Percentiles rank a stretch among this genome's conserved stretches.
Conservation (phyloP, 495 filamentous ascomycete species). For the Trichocladium antarcticum region DNA sequence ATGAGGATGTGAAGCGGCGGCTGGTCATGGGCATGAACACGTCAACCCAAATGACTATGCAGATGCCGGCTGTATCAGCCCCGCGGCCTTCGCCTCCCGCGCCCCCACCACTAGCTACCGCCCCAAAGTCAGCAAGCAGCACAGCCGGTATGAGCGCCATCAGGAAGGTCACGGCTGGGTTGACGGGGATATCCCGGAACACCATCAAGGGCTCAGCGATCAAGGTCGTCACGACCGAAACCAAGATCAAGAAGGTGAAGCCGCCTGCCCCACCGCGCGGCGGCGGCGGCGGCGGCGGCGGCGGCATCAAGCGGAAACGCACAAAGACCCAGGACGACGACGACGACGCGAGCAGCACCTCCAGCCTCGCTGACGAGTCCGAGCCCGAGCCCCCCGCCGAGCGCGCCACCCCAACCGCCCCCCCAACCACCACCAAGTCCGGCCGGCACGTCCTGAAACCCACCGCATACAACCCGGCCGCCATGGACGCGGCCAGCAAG, state of each 20-base stretch:
- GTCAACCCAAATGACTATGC: conserved; percentile 37
- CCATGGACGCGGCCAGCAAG: conserved; percentile 29
- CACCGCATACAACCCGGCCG: conserved; percentile 52
- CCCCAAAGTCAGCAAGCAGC: neutral
- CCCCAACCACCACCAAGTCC: conserved; percentile 65
- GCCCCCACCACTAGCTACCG: neutral
- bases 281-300: too few relatives aligned
- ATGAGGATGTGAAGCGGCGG: conserved; percentile 39
- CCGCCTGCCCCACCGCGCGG: neutral
- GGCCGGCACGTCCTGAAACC: conserved; percentile 73
- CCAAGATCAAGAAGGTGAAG: conserved; percentile 23
- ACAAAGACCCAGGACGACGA: conserved; percentile 11
- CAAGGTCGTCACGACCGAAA: conserved; percentile 11
- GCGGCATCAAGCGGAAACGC: conserved; percentile 11
- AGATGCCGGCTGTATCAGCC: conserved; percentile 16
- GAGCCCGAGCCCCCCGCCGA: conserved; percentile 1
- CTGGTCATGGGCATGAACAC: conserved; percentile 42
- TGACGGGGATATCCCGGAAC: conserved; percentile 6
- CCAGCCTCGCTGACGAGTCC: conserved; percentile 13
- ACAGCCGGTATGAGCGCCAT: conserved; percentile 22
- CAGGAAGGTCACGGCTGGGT: conserved; percentile 20
- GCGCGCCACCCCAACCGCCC: conserved; percentile 19
- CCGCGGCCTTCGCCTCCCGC: neutral
- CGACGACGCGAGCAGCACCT: conserved; percentile 3
- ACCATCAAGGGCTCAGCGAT: conserved; percentile 6